These are phyloP conservation scores for Ophiostoma tasmaniense DNA, from an alignment of 2,329 filamentous ascomycete species.

Conservation along the genomic window DNA sequence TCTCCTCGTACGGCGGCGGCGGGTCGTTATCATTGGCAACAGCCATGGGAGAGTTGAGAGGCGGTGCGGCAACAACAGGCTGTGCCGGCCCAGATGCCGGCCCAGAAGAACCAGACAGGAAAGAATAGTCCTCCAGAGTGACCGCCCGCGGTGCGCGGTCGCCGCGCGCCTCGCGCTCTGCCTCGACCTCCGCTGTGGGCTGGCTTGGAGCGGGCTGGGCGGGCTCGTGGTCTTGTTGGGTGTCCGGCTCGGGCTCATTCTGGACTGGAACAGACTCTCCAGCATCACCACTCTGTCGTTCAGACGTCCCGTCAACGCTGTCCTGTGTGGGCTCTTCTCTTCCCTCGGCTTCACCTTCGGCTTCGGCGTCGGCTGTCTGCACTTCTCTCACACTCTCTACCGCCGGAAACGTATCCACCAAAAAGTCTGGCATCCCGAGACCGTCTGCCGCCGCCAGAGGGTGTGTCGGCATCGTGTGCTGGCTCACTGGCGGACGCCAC, in stretches of 20 bases:
- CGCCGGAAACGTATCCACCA: background rate
- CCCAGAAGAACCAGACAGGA: background rate
- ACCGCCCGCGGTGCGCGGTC: conserved; percentile 14
- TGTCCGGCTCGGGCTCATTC: background rate
- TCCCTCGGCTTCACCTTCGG: background rate
- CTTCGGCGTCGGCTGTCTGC: background rate
- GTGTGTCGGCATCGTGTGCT: conserved; percentile 18
- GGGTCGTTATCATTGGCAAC: background rate
- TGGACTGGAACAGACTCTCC: no score
- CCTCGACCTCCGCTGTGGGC: background rate
- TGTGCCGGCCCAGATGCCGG: no score
- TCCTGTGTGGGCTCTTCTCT: no score
- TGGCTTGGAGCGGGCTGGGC: background rate
- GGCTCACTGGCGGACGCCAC: conserved; percentile 21
- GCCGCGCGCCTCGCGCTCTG: conserved; percentile 16
- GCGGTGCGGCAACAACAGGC: no score
- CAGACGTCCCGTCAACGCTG: no score
- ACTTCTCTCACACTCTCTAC: background rate
- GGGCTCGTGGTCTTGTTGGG: no score
- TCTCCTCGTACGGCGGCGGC: background rate
- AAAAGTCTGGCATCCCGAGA: background rate
- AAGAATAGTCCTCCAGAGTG: conserved; percentile 18
- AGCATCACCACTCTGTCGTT: no score
- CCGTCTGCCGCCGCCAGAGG: conserved; percentile 9
- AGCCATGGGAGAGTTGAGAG: no score